Percentiles rank a stretch among this genome's conserved stretches.
phyloP scores from a whole-genome alignment of 805 yeast genomes.

The Tetrapisispora pingtungensis region DNA sequence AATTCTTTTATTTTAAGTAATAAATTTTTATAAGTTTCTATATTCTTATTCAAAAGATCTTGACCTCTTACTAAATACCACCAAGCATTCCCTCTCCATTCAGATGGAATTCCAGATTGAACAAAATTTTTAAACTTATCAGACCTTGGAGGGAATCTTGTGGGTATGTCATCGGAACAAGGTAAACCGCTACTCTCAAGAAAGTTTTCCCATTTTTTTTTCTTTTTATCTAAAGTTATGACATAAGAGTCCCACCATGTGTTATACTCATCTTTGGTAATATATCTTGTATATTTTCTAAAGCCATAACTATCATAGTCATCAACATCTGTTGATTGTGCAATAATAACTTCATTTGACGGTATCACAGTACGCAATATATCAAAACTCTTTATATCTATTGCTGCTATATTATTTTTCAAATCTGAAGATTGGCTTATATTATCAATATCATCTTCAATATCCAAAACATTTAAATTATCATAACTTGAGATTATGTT shows the following conservation, averaged over 20 bases:
- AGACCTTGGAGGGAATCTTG: constrained; percentile 65
- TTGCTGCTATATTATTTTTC: neutral
- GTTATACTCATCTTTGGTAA: constrained; percentile 51
- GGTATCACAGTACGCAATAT: neutral
- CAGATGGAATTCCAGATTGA: constrained; percentile 90
- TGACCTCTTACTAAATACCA: constrained; percentile 84
- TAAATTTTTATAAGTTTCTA: constrained; percentile 67
- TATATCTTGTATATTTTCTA: constrained; percentile 52
- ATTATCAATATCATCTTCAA: neutral
- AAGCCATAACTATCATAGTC: constrained; percentile 79
- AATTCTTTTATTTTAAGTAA: constrained; percentile 40
- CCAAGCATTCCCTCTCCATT: constrained; percentile 97
- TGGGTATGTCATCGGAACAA: constrained; percentile 40
- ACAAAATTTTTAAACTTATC: constrained; percentile 70
- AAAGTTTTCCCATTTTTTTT: constrained; percentile 64
- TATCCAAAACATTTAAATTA: neutral
- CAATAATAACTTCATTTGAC: neutral
- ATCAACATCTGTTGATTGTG: constrained; percentile 2
- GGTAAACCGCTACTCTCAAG: constrained; percentile 59
- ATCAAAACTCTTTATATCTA: neutral
- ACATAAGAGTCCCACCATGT: constrained; percentile 67
- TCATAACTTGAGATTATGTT: neutral
- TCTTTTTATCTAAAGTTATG: constrained; percentile 48
- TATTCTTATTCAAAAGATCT: constrained; percentile 55
- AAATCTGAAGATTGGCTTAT: neutral